A percentile compares a stretch with the other conserved stretches of the same genome.
These are phyloP conservation scores for Noccaea bulbosa DNA, from an alignment of 345 rosid genomes.

Conservation along the genomic window DNA sequence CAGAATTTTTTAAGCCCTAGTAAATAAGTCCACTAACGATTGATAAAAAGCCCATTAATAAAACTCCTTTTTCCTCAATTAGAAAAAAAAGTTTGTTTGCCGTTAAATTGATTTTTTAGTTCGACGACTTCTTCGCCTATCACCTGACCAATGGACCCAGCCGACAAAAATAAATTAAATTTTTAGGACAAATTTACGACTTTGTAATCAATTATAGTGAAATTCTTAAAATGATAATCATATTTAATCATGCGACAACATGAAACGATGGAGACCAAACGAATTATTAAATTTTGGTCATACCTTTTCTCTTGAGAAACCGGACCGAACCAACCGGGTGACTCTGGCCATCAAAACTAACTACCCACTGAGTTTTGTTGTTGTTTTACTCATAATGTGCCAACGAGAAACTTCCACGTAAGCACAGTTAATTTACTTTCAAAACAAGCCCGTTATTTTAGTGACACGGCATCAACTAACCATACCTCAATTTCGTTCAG, in stretches of 20 bases:
- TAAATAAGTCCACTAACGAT: neutral
- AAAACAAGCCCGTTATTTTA: neutral
- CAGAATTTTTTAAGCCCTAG: neutral
- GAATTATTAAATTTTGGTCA: neutral
- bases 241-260: neutral
- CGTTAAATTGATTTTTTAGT: neutral
- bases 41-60: constrained; percentile 7
- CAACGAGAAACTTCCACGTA: constrained; percentile 31
- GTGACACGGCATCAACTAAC: neutral
- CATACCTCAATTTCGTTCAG: constrained; percentile 1
- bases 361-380: neutral
- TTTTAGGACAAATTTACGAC: neutral
- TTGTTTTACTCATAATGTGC: neutral
- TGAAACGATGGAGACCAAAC: neutral
- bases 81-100: too few species aligned
- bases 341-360: neutral
- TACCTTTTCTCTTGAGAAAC: neutral
- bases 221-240: neutral
- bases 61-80: neutral
- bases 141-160: neutral
- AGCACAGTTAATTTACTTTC: neutral
- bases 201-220: neutral
- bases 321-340: constrained; percentile 5
- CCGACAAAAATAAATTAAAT: neutral
- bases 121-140: neutral